phyloP scores from a whole-genome alignment of 176 grass and related monocot species.

The Pharus latifolius region DNA sequence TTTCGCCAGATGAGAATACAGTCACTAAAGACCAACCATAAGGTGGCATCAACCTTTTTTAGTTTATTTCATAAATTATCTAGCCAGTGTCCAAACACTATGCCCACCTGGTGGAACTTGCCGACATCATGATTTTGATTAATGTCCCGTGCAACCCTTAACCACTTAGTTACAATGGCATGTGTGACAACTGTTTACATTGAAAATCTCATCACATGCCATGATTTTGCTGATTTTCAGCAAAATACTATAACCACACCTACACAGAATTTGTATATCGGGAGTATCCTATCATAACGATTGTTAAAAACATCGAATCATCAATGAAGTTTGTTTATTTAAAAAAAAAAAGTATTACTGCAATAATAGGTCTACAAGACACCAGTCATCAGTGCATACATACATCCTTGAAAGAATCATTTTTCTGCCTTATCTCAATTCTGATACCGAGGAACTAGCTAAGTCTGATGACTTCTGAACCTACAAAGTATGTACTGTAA shows the following conservation, averaged over 20 bases:
- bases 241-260: neutral
- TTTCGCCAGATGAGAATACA: neutral
- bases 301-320: neutral
- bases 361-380: neutral
- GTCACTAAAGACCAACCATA: neutral
- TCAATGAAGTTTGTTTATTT: neutral
- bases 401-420: too few relatives aligned
- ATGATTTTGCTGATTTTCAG: constrained; percentile 7
- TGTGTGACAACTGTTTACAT: neutral
- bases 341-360: neutral
- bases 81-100: neutral
- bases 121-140: neutral
- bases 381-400: neutral
- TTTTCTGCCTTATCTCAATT: too few relatives aligned
- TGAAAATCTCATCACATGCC: neutral
- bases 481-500: neutral
- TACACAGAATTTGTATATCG: neutral
- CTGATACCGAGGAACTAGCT: too few relatives aligned
- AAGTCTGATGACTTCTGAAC: neutral
- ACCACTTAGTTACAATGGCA: neutral
- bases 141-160: neutral
- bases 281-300: neutral
- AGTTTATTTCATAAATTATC: neutral
- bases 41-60: neutral
- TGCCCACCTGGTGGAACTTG: neutral